phyloP scores from a whole-genome alignment of 73 alveolate genomes.

The Urostyla sp. region DNA sequence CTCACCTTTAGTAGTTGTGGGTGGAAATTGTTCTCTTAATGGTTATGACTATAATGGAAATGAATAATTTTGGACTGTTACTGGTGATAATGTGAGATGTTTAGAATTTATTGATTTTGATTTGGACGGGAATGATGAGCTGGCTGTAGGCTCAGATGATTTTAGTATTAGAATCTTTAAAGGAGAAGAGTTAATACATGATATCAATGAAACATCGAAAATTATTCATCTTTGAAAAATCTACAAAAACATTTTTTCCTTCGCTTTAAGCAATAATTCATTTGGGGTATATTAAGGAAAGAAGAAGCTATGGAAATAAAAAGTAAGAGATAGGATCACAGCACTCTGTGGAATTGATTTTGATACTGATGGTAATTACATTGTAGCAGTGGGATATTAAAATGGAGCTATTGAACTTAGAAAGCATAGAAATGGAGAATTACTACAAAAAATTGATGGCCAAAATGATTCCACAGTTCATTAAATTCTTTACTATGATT shows the following conservation, averaged over 20 bases:
- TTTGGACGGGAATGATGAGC: conserved; percentile 79
- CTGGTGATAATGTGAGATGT: conserved; percentile 93
- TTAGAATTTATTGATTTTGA: conserved; percentile 84
- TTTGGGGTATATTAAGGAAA: conserved; percentile 88
- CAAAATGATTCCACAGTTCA: conserved; percentile 61
- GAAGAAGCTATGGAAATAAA: conserved; percentile 83
- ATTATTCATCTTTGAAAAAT: conserved; percentile 71
- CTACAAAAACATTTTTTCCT: conserved; percentile 57
- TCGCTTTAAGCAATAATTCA: conserved; percentile 86
- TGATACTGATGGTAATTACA: conserved; percentile 81
- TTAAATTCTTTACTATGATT: conserved; percentile 86
- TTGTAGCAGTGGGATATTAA: conserved; percentile 87
- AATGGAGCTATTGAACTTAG: conserved; percentile 91
- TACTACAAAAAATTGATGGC: conserved; percentile 58
- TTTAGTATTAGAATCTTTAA: conserved; percentile 89
- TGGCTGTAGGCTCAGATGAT: conserved; percentile 94
- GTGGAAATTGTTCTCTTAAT: conserved; percentile 92
- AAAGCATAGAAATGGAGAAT: conserved; percentile 80
- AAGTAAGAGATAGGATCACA: conserved; percentile 86
- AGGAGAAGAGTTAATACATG: conserved; percentile 86
- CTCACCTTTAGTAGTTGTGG: conserved; percentile 89
- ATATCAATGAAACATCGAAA: conserved; percentile 91
- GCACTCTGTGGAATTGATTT: conserved; percentile 85
- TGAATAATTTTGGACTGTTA: conserved; percentile 96
- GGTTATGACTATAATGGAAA: conserved; percentile 91